These are phyloP conservation scores for Pyronema omphalodes DNA, from an alignment of 495 filamentous ascomycete species.

Conservation along the genomic window DNA sequence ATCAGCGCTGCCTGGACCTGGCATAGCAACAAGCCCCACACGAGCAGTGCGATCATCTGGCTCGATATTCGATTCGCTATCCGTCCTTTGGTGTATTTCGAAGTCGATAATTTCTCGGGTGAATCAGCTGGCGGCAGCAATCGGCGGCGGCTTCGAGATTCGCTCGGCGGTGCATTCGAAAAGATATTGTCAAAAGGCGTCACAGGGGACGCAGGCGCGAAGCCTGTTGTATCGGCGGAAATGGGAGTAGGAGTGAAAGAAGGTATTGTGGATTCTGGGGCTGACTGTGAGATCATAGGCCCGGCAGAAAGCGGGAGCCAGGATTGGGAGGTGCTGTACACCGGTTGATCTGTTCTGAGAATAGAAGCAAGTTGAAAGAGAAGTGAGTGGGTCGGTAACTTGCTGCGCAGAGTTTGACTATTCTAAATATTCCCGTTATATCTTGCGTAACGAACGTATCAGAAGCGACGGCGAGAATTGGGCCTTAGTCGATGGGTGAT, in stretches of 20 bases:
- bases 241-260: neutral
- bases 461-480: no score
- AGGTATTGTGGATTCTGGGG: neutral
- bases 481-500: no score
- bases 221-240: neutral
- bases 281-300: neutral
- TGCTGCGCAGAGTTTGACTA: no score
- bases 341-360: no score
- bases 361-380: no score
- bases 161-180: neutral
- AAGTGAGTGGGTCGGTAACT: no score
- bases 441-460: no score
- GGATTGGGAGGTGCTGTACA: no score
- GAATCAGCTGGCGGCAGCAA: slow-evolving; percentile 7
- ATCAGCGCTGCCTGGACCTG: slow-evolving; percentile 38
- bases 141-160: neutral
- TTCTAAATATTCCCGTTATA: no score
- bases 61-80: neutral
- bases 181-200: neutral
- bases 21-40: neutral
- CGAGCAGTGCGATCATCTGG: slow-evolving; percentile 10
- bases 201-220: neutral
- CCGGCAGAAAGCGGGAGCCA: neutral
- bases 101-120: slow-evolving; percentile 4
- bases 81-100: slow-evolving; percentile 11